Evolutionary conservation across 371 early-diverging fungal species (phyloP).

Genomic region (Mortierella sp.): DNA sequence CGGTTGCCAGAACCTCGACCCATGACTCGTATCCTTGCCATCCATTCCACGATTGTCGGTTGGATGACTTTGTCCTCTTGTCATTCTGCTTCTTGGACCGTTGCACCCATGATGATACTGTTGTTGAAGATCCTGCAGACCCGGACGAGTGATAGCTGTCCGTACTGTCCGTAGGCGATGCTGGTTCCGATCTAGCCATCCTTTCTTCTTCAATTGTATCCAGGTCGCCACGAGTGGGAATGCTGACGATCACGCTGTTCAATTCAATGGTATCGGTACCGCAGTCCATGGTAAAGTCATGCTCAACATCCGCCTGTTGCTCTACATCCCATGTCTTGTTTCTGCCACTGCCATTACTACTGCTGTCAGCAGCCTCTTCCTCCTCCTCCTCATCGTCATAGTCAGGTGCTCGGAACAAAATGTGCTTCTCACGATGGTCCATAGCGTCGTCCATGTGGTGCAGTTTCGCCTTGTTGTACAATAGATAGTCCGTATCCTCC

Average conservation of each 20-base stretch:
- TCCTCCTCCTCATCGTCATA: conserved; percentile 2
- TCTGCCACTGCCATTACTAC: conserved; percentile 8
- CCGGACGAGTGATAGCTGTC: conserved; percentile 4
- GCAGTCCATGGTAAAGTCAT: neutral
- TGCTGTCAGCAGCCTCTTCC: neutral
- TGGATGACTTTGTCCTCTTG: neutral
- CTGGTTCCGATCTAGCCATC: conserved; percentile 2
- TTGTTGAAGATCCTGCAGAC: neutral
- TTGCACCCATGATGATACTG: conserved; percentile 12
- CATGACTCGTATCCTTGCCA: conserved; percentile 47
- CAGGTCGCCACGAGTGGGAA: neutral
- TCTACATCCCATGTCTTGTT: neutral
- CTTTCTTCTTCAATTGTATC: conserved; percentile 12
- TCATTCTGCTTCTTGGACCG: neutral
- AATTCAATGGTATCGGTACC: neutral
- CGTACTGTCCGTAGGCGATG: conserved; percentile 15
- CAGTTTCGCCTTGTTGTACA: neutral
- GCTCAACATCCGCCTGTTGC: neutral
- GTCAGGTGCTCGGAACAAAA: conserved; percentile 14
- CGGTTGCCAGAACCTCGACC: conserved; percentile 32
- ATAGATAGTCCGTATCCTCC: neutral
- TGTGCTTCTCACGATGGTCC: conserved; percentile 23
- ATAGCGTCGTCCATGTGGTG: conserved; percentile 12
- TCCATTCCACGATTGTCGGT: conserved; percentile 35
- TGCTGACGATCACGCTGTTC: conserved; percentile 7